Base-by-base conservation (phyloP, 768 basidiomycete species). In the Macrolepiota dolichaula region DNA sequence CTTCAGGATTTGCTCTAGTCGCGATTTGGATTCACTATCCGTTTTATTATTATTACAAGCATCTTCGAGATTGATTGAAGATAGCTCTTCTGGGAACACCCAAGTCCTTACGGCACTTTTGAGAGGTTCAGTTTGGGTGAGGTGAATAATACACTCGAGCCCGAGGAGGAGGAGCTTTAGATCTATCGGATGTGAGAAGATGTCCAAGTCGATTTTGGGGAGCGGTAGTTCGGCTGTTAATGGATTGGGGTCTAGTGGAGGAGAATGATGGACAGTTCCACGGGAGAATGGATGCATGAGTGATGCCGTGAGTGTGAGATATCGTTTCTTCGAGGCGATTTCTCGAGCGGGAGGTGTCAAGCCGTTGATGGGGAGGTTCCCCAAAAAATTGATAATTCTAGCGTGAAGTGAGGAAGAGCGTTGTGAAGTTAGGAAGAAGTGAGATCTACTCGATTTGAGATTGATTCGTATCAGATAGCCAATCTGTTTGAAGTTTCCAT, bases 231-330 rank as follows among this genome's bases (percentile, higher is more conserved):
- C 37, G 13, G 50, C 17, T 27, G 58, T 27, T 24, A 57, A 42
- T 22, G 55, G 54, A 4, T 15, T 25, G 10, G 19, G 44, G 13
- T 15, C 25, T 15, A 22, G 15, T n/a, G 57, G 47, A 22, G 57
- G 47, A 22, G 24, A 19, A 40, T 62, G 63, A 40, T 68, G 67
- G 51, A 82, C 70, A 19, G 66, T 70, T 7, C 80, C 80, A 27
- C 77, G 71, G 36, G 76, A 75, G 66, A 74, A 67, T 5, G 76
- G 76, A 64, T 73, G 76, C 62, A 73, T 72, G 3, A 73, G 63
- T 22, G 51, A 46, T 12, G 63, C 54, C 22, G 59, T 44, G 44
- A 69, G 53, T 0, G 61, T 55, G 15, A 65, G 15, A 22, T 62
- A 58, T 27, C 51, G 44, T 22, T 57, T 62, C 13, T 53, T 53